These are phyloP conservation scores for Santalum album DNA, from an alignment of 164 flowering plant species.

Conservation along the genomic window DNA sequence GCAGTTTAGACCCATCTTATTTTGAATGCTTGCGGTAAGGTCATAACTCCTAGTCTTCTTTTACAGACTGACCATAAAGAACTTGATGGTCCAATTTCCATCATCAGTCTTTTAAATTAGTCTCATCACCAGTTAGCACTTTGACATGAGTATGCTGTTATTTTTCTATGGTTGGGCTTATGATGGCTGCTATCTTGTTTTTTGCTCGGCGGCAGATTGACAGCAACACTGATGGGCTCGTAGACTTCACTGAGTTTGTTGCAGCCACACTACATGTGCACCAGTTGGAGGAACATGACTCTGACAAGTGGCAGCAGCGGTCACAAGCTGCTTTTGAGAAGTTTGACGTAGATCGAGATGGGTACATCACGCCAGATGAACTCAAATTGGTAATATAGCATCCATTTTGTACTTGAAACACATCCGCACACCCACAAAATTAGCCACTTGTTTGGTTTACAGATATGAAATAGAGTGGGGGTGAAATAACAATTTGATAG, in stretches of 20 bases:
- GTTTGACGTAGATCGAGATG: constrained; percentile 91
- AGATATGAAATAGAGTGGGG: no score
- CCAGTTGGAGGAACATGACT: constrained; percentile 85
- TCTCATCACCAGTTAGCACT: no score
- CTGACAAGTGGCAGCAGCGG: constrained; percentile 68
- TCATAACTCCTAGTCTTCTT: no score
- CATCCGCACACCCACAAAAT: neutral
- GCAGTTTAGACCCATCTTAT: no score
- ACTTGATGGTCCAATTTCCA: no score
- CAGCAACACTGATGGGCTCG: constrained; percentile 92
- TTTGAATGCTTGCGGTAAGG: no score
- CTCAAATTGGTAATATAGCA: constrained; percentile 54
- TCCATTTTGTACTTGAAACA: neutral
- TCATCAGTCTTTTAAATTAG: no score
- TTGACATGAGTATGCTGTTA: no score
- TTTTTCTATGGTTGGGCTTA: neutral
- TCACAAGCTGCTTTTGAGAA: constrained; percentile 92
- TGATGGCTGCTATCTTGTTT: neutral
- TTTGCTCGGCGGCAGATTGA: constrained; percentile 57
- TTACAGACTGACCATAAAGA: no score
- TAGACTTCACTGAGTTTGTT: constrained; percentile 91
- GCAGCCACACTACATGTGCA: constrained; percentile 93
- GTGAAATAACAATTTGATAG: no score
- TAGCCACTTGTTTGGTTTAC: no score
- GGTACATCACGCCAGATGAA: constrained; percentile 90